phyloP scores from a whole-genome alignment of 2,329 filamentous ascomycete species.

The Phyllosticta citribraziliensis region DNA sequence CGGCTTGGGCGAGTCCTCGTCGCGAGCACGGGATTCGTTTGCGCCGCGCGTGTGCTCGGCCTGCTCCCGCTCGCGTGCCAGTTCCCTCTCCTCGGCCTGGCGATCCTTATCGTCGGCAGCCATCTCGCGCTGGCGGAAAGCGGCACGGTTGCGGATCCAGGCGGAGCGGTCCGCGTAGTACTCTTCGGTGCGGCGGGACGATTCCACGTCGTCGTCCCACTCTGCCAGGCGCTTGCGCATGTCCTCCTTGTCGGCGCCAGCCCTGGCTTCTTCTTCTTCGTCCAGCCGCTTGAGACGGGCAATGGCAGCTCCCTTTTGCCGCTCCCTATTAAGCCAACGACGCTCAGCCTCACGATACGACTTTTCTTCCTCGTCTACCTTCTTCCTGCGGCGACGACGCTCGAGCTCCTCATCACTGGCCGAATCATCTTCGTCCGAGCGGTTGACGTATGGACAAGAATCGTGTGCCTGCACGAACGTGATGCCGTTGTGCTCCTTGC shows the following conservation, averaged over 20 bases:
- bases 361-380: conserved; percentile 67
- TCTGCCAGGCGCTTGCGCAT: conserved; percentile 62
- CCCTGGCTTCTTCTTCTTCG: conserved; percentile 58
- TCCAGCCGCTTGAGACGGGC: conserved; percentile 78
- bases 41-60: conserved; percentile 70
- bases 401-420: conserved; percentile 83
- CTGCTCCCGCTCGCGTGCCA: conserved; percentile 57
- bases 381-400: conserved; percentile 58
- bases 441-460: conserved; percentile 41
- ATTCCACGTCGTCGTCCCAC: conserved; percentile 90
- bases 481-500: conserved; percentile 65
- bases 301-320: conserved; percentile 70
- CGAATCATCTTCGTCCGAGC: conserved; percentile 78
- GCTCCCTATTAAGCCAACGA: conserved; percentile 83
- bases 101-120: conserved; percentile 76
- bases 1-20: conserved; percentile 43
- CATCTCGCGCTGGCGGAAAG: conserved; percentile 63
- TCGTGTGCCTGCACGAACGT: conserved; percentile 65
- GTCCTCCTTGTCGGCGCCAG: conserved; percentile 54
- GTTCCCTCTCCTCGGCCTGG: conserved; percentile 65
- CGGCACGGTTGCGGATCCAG: conserved; percentile 74
- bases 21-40: conserved; percentile 76
- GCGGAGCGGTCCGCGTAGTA: conserved; percentile 82
- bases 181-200: conserved; percentile 57
- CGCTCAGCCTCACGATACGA: conserved; percentile 76